Evolutionary conservation across 73 alveolate species (phyloP).

Genomic region (Uronychia setigera): DNA sequence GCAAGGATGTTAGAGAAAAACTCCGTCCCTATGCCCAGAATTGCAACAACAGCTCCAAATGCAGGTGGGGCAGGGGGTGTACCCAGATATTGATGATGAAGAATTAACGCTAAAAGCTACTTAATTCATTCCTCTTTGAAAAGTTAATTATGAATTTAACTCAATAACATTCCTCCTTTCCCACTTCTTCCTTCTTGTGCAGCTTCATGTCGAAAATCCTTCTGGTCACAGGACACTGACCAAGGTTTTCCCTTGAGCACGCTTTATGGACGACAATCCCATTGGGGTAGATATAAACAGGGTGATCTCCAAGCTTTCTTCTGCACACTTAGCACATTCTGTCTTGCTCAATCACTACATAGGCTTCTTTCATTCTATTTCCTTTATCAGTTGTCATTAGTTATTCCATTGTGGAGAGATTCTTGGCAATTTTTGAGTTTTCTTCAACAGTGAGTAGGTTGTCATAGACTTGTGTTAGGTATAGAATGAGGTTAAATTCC

Average conservation of each 20-base stretch:
- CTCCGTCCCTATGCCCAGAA: neutral
- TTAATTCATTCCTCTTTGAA: too few species aligned
- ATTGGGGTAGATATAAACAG: slow-evolving; percentile 42
- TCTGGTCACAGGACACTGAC: slow-evolving; percentile 48
- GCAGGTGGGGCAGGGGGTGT: too few species aligned
- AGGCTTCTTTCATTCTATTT: slow-evolving; percentile 42
- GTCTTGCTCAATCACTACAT: slow-evolving; percentile 39
- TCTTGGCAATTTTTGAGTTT: slow-evolving; percentile 45
- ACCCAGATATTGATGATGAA: too few species aligned
- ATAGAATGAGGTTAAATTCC: slow-evolving; percentile 26
- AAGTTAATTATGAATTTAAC: too few species aligned
- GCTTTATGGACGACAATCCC: slow-evolving; percentile 45
- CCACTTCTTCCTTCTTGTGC: neutral
- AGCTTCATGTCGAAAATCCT: slow-evolving; percentile 18
- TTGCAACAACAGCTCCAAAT: neutral
- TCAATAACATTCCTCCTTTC: too few species aligned
- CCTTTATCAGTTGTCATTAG: slow-evolving; percentile 31
- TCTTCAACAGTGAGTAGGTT: slow-evolving; percentile 55
- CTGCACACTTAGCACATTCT: slow-evolving; percentile 41
- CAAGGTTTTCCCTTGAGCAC: slow-evolving; percentile 28
- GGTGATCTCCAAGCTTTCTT: slow-evolving; percentile 23
- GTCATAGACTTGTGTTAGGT: slow-evolving; percentile 37
- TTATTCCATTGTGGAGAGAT: slow-evolving; percentile 48
- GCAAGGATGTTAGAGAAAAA: neutral
- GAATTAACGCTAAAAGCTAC: neutral